A percentile compares a stretch with the other conserved stretches of the same genome.
phyloP scores from a whole-genome alignment of 2,329 filamentous ascomycete genomes.

The Venturia nashicola region DNA sequence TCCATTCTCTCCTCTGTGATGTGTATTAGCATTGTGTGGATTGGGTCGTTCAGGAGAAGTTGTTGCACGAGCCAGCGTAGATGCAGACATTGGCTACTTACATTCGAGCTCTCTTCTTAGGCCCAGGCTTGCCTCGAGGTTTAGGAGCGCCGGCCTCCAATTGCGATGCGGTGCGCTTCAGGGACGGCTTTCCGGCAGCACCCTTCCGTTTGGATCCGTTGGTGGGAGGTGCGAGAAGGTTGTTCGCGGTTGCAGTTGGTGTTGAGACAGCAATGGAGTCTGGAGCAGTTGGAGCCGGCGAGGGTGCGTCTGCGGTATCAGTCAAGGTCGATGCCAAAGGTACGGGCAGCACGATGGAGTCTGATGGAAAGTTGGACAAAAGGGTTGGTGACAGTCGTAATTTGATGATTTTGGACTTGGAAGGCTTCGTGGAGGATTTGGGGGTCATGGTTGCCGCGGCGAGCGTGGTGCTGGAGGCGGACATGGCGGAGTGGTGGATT shows the following conservation, averaged over 20 bases:
- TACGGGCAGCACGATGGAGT: neutral
- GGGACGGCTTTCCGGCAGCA: slow-evolving; percentile 53
- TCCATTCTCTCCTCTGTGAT: slow-evolving; percentile 29
- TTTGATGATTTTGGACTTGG: slow-evolving; percentile 1
- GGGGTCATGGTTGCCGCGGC: neutral
- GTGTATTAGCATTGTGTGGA: neutral
- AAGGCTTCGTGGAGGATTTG: neutral
- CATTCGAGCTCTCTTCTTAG: slow-evolving; percentile 93
- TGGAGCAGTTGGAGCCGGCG: neutral
- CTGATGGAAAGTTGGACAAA: slow-evolving; percentile 4
- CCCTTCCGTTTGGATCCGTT: slow-evolving; percentile 55
- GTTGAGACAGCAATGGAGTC: slow-evolving; percentile 2
- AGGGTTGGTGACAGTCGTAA: neutral
- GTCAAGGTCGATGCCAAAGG: neutral
- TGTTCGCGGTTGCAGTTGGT: neutral
- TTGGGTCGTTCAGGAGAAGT: neutral
- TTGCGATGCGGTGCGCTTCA: slow-evolving; percentile 44
- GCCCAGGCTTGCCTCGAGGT: slow-evolving; percentile 74
- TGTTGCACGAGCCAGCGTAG: neutral
- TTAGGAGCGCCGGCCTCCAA: slow-evolving; percentile 42
- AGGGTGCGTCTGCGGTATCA: neutral
- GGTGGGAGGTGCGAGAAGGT: slow-evolving; percentile 3
- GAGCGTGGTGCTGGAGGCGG: neutral
- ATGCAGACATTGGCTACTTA: slow-evolving; percentile 41
- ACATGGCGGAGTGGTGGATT: neutral